Evolutionary conservation across 176 grass and related monocot species (phyloP).

Genomic region (Oryza rufipogon): DNA sequence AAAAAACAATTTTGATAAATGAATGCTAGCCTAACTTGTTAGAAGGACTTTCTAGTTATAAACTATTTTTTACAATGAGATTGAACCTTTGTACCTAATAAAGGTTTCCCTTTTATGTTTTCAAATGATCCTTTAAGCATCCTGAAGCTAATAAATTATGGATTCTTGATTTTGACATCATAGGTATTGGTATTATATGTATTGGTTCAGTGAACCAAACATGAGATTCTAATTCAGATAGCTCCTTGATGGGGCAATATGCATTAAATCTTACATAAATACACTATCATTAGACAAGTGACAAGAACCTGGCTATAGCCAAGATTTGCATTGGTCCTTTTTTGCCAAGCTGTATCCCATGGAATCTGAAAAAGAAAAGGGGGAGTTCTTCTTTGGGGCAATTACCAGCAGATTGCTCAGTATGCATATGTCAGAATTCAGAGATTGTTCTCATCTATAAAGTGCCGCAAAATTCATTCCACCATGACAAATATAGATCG

Average conservation of each 20-base stretch:
- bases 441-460: background rate
- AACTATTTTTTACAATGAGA: conserved; percentile 21
- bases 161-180: conserved; percentile 18
- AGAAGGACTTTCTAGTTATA: background rate
- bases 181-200: background rate
- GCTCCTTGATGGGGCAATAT: conserved; percentile 6
- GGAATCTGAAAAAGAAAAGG: background rate
- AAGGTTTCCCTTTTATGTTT: conserved; percentile 26
- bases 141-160: conserved; percentile 44
- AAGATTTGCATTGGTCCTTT: conserved; percentile 34
- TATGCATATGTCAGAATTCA: background rate
- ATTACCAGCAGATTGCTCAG: background rate
- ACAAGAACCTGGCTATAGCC: conserved; percentile 1
- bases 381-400: background rate
- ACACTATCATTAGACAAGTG: conserved; percentile 16
- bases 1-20: conserved; percentile 25
- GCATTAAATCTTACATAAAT: conserved; percentile 17
- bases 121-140: conserved; percentile 37
- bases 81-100: conserved; percentile 47
- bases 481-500: conserved; percentile 5
- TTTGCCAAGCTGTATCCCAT: conserved; percentile 34
- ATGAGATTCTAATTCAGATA: conserved; percentile 42
- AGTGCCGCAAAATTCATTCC: conserved; percentile 1
- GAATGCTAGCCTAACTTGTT: conserved; percentile 11
- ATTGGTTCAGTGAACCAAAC: conserved; percentile 34